Conservation (phyloP, 1,139 yeast species). For the Zhuliangozyma parablackwelliae region DNA sequence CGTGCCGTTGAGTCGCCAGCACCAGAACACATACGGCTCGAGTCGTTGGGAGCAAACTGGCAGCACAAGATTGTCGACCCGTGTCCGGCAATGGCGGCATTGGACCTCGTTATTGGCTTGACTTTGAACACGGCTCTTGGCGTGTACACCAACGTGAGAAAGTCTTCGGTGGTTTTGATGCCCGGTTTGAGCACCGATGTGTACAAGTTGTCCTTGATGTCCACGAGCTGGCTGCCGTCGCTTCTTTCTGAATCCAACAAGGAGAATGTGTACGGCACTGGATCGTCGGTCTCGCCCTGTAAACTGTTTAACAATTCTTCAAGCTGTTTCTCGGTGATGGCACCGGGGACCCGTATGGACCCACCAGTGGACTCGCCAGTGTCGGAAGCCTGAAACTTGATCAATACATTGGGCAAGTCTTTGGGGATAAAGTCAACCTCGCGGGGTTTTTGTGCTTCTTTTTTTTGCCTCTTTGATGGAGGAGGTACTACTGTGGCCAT, state of each 20-base stretch:
- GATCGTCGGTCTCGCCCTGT: constrained; percentile 65
- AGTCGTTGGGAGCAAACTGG: constrained; percentile 88
- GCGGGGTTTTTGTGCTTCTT: constrained; percentile 76
- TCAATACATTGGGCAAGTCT: constrained; percentile 81
- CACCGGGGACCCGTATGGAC: constrained; percentile 87
- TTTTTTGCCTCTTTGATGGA: constrained; percentile 83
- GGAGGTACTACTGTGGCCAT: constrained; percentile 97
- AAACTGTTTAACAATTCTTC: constrained; percentile 82
- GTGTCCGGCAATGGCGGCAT: constrained; percentile 93
- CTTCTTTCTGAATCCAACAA: constrained; percentile 45
- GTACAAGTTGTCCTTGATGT: constrained; percentile 74
- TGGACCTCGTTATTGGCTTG: constrained; percentile 83
- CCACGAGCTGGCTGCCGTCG: constrained; percentile 44
- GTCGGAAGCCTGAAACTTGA: constrained; percentile 89
- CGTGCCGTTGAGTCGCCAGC: constrained; percentile 98
- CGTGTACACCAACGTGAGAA: constrained; percentile 82
- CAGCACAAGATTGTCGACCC: constrained; percentile 90
- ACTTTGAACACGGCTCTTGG: constrained; percentile 96
- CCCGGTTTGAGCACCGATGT: constrained; percentile 81
- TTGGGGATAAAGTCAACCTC: constrained; percentile 71
- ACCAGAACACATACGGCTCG: constrained; percentile 87
- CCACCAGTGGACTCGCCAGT: constrained; percentile 89
- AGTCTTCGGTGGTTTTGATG: constrained; percentile 86
- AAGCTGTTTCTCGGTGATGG: constrained; percentile 76
- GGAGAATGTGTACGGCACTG: constrained; percentile 87